These are phyloP conservation scores for Musa acuminata DNA, from an alignment of 176 grass and related monocot genomes.

Conservation along the genomic window DNA sequence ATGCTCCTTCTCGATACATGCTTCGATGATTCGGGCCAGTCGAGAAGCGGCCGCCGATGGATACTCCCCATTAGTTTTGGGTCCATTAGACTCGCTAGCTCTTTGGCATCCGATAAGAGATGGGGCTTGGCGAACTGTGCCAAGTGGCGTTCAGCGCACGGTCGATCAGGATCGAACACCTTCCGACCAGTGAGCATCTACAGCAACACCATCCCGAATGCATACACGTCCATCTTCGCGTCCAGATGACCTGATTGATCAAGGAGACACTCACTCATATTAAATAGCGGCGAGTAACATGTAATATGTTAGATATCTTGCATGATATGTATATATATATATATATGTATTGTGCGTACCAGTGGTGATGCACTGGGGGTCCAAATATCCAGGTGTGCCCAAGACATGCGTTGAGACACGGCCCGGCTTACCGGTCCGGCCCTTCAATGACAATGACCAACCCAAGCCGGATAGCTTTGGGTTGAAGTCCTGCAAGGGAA, in stretches of 20 bases:
- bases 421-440: too few relatives aligned
- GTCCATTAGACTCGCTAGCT: conserved; percentile 52
- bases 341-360: too few relatives aligned
- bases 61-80: conserved; percentile 54
- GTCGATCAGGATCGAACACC: conserved; percentile 57
- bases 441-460: too few relatives aligned
- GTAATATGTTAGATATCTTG: neutral
- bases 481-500: too few relatives aligned
- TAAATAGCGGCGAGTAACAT: neutral
- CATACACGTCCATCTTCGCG: conserved; percentile 28
- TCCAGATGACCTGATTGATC: conserved; percentile 15
- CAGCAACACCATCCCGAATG: conserved; percentile 72
- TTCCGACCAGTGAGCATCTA: conserved; percentile 62
- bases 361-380: too few relatives aligned
- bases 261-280: neutral
- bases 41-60: conserved; percentile 47
- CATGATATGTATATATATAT: too few relatives aligned
- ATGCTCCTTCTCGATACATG: conserved; percentile 45
- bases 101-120: conserved; percentile 32
- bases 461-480: too few relatives aligned
- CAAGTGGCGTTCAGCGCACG: conserved; percentile 28
- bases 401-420: too few relatives aligned
- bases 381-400: neutral
- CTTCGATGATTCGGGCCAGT: conserved; percentile 47
- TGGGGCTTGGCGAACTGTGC: conserved; percentile 74